Conservation (phyloP, 2,329 filamentous ascomycete species). For the Aspergillus ustus region DNA sequence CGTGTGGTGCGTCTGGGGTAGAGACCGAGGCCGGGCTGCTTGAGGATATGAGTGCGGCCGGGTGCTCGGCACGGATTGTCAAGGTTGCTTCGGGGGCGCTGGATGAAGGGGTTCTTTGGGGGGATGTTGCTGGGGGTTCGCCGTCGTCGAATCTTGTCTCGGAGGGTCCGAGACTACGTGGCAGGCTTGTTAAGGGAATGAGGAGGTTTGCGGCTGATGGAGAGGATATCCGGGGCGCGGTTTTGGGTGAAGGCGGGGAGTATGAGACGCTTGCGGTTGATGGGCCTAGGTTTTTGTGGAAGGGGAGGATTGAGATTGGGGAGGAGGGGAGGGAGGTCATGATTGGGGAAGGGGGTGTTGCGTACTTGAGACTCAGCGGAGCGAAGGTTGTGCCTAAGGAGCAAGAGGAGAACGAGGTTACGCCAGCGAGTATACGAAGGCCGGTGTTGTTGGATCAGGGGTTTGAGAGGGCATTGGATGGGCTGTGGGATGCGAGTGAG, state of each 20-base stretch:
- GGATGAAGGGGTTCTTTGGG: conserved; percentile 79
- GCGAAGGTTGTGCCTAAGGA: conserved; percentile 59
- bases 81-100: conserved; percentile 93
- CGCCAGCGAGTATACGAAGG: conserved; percentile 43
- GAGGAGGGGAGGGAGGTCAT: conserved; percentile 60
- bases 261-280: conserved; percentile 91
- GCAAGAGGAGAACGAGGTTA: conserved; percentile 24
- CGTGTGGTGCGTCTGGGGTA: not conserved
- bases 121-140: conserved; percentile 72
- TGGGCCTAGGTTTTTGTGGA: conserved; percentile 76
- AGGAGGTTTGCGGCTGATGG: conserved; percentile 59
- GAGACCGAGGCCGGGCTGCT: conserved; percentile 59
- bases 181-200: conserved; percentile 54
- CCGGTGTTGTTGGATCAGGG: conserved; percentile 70
- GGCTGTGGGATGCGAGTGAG: conserved; percentile 14
- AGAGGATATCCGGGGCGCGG: conserved; percentile 67
- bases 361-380: conserved; percentile 68
- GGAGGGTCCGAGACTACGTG: conserved; percentile 50
- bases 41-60: conserved; percentile 76
- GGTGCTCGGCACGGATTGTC: conserved; percentile 86
- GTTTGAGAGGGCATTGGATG: conserved; percentile 55
- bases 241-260: conserved; percentile 91
- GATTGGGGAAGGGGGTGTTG: conserved; percentile 74
- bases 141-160: conserved; percentile 57
- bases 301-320: conserved; percentile 67